A percentile compares a stretch with the other conserved stretches of the same genome.
Evolutionary conservation across 2,329 filamentous ascomycete genomes (phyloP).

Genomic region (Zasmidium cellare): DNA sequence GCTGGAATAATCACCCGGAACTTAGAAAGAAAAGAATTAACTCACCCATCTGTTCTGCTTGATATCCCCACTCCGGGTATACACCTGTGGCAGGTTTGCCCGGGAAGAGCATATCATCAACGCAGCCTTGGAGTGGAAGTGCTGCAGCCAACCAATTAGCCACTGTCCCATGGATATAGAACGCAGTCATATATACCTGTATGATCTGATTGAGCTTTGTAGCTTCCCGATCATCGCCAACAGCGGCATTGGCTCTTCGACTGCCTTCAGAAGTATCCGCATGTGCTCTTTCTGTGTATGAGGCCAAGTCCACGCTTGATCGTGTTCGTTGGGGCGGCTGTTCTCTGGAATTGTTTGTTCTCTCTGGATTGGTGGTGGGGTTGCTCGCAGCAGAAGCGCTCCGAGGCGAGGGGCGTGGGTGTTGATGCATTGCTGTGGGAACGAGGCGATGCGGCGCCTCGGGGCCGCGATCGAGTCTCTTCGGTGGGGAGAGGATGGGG

Average conservation of each 20-base stretch:
- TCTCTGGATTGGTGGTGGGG: conserved; percentile 68
- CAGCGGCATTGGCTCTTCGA: conserved; percentile 41
- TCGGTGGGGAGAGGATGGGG: background rate
- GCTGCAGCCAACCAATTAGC: conserved; percentile 55
- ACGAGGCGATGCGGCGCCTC: background rate
- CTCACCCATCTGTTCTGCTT: conserved; percentile 86
- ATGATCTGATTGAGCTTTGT: conserved; percentile 91
- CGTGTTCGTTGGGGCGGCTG: conserved; percentile 51
- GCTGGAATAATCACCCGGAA: too few species aligned
- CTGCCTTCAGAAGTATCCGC: conserved; percentile 39
- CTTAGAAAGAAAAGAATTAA: conserved; percentile 17
- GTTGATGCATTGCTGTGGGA: conserved; percentile 73
- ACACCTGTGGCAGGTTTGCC: conserved; percentile 64
- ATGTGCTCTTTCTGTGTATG: conserved; percentile 50
- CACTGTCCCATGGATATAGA: background rate
- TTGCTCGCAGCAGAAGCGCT: conserved; percentile 72
- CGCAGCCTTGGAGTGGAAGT: conserved; percentile 87
- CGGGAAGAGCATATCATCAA: conserved; percentile 80
- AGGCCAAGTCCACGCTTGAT: conserved; percentile 53
- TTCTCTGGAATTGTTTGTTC: conserved; percentile 74
- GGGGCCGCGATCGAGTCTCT: background rate
- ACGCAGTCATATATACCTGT: conserved; percentile 59
- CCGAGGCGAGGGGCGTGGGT: conserved; percentile 72
- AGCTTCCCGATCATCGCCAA: conserved; percentile 62
- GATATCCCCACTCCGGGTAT: conserved; percentile 59